A percentile compares a stretch with the other conserved stretches of the same genome.
Conservation (phyloP, 2,329 filamentous ascomycete genomes). For the Epichloe gansuensis region DNA sequence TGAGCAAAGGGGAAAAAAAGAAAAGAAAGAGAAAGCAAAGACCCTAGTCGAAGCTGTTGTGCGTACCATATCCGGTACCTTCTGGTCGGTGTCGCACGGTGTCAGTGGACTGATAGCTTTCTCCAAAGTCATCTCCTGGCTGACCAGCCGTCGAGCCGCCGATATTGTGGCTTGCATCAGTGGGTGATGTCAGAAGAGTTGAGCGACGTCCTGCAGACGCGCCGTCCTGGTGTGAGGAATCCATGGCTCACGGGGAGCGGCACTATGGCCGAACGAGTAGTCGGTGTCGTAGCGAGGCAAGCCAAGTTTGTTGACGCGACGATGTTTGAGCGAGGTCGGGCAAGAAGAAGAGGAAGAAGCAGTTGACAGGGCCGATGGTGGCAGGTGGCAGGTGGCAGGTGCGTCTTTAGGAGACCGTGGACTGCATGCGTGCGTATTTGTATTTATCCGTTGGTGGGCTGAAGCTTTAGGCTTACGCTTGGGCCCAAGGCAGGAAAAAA, state of each 20-base stretch:
- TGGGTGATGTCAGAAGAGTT: slow-evolving; percentile 32
- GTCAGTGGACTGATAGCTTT: slow-evolving; percentile 47
- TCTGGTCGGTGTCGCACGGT: slow-evolving; percentile 48
- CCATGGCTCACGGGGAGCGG: slow-evolving; percentile 26
- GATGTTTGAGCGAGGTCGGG: neutral
- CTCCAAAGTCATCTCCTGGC: slow-evolving; percentile 33
- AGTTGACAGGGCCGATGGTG: neutral
- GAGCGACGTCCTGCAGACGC: slow-evolving; percentile 25
- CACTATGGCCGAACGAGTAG: slow-evolving; percentile 6
- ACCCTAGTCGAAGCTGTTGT: neutral
- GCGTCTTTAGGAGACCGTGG: neutral
- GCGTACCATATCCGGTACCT: slow-evolving; percentile 38
- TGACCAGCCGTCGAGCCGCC: slow-evolving; percentile 22
- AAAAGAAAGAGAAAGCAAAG: neutral
- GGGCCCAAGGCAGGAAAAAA: neutral
- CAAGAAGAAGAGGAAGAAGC: neutral
- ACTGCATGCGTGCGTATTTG: neutral
- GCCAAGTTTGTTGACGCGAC: neutral
- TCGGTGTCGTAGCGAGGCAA: neutral
- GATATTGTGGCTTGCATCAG: slow-evolving; percentile 34
- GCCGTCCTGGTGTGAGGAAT: slow-evolving; percentile 24
- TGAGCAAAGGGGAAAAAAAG: neutral
- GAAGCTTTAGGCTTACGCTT: neutral
- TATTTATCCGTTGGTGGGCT: neutral
- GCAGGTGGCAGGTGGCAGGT: neutral